Base-by-base conservation (phyloP, 106 monocot genomes). In the Alisma plantagoaquatica region DNA sequence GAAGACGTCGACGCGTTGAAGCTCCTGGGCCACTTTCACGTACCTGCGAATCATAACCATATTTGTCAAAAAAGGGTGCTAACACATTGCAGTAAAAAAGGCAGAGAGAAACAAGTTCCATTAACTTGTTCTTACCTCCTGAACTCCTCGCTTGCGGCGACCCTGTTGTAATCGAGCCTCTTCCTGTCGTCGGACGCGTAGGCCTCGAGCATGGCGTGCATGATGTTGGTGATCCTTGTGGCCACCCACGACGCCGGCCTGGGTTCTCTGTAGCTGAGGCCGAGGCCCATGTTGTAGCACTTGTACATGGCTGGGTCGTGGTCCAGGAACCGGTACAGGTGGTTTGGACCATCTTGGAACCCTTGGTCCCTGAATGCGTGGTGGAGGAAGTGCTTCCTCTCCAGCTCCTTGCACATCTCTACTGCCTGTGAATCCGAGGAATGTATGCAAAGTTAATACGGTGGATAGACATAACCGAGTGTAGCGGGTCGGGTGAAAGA, bases 291-390 rank as follows among this genome's bases (percentile, higher is more conserved):
- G 49, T 87, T 87, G 65, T 77, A 77, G 68, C 79, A 87, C 26
- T 74, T 81, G 10, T 70, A 52, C 28, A 81, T 68, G 46, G 63
- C 20, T 0, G 81, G 81, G 33, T 87, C 86, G 31, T 87, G 86
- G 74, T 87, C 86, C 11, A 87, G 61, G 35, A 87, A 87, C 0
- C 86, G 66, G 53, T 81, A 87, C 29, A 81, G 70, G 26, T 72
- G 57, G 29, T 53, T 63, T 22, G n/a, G n/a, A n/a, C 67, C 77
- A 49, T 87, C 86, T 29, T 81, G 81, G 54, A 87, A 87, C 33
- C 77, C 77, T 49, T 70, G 77, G 26, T 87, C 81, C 28, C 87
- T 86, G 69, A 82, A 87, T 14, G 78, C 87, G 63, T 87, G 87
- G 38, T 87, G 77, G 30, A 82, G 81, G 72, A 82, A 87, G 46